Evolutionary conservation across 2,329 filamentous ascomycete genomes (phyloP).

Genomic region (Phialophora expanda): DNA sequence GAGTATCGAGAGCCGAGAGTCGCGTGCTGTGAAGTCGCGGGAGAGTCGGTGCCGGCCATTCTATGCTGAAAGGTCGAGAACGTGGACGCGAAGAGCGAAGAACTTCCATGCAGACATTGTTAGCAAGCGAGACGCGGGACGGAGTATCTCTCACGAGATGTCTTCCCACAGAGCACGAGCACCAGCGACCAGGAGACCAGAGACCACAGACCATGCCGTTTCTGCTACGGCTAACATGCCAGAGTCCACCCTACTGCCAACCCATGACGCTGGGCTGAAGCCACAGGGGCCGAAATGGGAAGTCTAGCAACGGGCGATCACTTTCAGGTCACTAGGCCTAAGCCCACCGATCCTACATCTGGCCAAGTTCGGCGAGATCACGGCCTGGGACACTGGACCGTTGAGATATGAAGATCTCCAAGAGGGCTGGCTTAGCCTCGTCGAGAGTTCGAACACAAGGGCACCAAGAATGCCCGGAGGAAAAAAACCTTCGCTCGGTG

Average conservation of each 20-base stretch:
- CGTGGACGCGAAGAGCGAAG: conserved; percentile 3
- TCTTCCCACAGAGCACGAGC: conserved; percentile 5
- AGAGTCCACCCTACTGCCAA: conserved; percentile 1
- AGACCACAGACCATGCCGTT: conserved; percentile 11
- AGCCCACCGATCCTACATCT: neutral
- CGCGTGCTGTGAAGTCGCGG: neutral
- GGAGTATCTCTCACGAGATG: neutral
- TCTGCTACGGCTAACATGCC: neutral
- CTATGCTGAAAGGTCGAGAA: conserved; percentile 7
- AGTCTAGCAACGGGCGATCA: conserved; percentile 22
- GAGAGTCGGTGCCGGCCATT: conserved; percentile 7
- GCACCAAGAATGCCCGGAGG: neutral
- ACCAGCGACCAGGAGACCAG: neutral
- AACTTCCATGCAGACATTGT: conserved; percentile 7
- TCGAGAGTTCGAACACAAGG: neutral
- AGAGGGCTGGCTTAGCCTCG: conserved; percentile 5
- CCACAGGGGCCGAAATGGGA: conserved; percentile 20
- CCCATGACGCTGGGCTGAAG: conserved; percentile 26
- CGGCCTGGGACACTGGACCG: neutral
- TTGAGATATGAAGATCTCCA: neutral
- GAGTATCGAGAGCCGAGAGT: neutral
- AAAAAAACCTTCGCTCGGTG: neutral
- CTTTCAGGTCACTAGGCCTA: neutral
- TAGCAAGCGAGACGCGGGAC: conserved; percentile 12
- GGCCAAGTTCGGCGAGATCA: conserved; percentile 1